Evolutionary conservation across 352 stramenopile genomes (phyloP).

Genomic region (Phytophthora capsici): DNA sequence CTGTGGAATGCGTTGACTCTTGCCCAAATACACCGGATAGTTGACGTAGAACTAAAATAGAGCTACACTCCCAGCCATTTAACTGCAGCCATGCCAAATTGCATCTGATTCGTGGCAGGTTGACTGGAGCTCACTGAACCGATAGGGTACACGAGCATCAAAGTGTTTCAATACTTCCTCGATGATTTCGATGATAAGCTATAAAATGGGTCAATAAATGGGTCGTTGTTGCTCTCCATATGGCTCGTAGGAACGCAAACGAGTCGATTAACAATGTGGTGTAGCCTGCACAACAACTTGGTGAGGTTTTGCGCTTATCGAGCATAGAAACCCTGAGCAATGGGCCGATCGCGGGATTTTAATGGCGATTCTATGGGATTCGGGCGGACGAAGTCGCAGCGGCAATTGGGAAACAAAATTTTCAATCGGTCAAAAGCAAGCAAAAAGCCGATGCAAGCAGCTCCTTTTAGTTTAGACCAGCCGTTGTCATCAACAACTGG

Average conservation of each 20-base stretch:
- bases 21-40: background rate
- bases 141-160: background rate
- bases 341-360: slow-evolving; percentile 22
- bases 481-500: too few relatives aligned
- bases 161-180: background rate
- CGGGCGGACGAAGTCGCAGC: slow-evolving; percentile 3
- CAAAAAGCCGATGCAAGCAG: background rate
- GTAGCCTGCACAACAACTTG: too few relatives aligned
- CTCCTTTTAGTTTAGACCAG: background rate
- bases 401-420: slow-evolving; percentile 15
- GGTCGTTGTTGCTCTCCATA: slow-evolving; percentile 5
- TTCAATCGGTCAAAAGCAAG: slow-evolving; percentile 11
- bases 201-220: slow-evolving; percentile 12
- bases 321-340: slow-evolving; percentile 3
- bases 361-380: slow-evolving; percentile 16
- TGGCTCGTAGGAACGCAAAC: slow-evolving; percentile 13
- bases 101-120: slow-evolving; percentile 5
- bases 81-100: background rate
- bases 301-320: background rate
- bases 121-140: slow-evolving; percentile 4
- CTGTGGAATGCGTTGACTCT: slow-evolving; percentile 1
- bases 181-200: slow-evolving; percentile 15
- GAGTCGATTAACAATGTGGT: slow-evolving; percentile 14
- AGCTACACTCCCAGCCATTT: background rate
- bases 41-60: too few relatives aligned